Conservation (phyloP, 2,329 filamentous ascomycete genomes). For the Chalara sp. region DNA sequence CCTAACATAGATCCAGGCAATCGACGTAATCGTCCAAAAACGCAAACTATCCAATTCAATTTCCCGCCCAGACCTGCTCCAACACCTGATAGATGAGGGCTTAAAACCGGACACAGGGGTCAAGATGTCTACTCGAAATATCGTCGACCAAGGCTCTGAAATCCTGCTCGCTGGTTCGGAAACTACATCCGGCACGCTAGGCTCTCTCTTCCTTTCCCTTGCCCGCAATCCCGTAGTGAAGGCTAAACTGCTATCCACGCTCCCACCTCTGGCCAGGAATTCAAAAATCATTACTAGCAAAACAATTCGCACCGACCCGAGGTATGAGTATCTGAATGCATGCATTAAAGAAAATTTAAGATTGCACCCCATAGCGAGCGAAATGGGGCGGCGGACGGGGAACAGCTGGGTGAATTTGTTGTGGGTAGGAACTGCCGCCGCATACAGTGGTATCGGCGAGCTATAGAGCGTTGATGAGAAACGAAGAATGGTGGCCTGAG, state of each 20-base stretch:
- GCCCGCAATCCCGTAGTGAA: slow-evolving; percentile 18
- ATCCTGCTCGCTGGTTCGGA: slow-evolving; percentile 24
- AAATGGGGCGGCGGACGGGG: slow-evolving; percentile 5
- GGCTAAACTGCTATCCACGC: slow-evolving; percentile 7
- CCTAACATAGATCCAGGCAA: not conserved
- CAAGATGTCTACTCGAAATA: slow-evolving; percentile 3
- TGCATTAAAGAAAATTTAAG: slow-evolving; percentile 5
- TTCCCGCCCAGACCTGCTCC: slow-evolving; percentile 11
- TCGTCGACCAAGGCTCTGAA: slow-evolving; percentile 10
- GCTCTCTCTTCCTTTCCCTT: slow-evolving; percentile 22
- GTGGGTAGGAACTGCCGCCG: slow-evolving; percentile 5
- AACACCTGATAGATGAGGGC: slow-evolving; percentile 17
- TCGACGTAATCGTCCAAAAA: slow-evolving; percentile 5
- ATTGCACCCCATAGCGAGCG: slow-evolving; percentile 4
- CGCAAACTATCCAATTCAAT: slow-evolving; percentile 1
- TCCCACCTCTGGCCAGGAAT: not conserved
- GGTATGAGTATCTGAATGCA: slow-evolving; percentile 4
- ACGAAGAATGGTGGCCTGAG: slow-evolving; percentile 3
- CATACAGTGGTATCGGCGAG: slow-evolving; percentile 5
- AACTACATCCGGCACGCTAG: slow-evolving; percentile 22
- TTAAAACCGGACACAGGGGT: slow-evolving; percentile 10
- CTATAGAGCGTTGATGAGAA: slow-evolving; percentile 1
- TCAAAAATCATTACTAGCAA: slow-evolving; percentile 3
- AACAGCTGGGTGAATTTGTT: slow-evolving; percentile 5
- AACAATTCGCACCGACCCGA: not conserved